Conservation (phyloP, 1,284 basidiomycete species). For the Moesziomyces antarcticus region DNA sequence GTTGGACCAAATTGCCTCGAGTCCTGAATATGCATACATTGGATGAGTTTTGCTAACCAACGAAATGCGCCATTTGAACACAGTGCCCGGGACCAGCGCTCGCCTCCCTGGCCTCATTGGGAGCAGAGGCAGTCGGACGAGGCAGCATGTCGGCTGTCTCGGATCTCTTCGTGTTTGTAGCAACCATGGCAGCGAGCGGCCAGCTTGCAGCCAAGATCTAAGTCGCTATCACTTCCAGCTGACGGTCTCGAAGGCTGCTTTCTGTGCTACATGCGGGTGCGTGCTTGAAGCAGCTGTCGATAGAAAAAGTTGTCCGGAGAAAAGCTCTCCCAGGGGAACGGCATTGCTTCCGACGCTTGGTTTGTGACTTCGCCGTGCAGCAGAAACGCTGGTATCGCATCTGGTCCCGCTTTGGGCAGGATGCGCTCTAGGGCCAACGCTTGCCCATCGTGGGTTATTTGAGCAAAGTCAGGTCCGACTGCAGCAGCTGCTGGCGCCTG, state of each 20-base stretch:
- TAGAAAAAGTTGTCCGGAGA: conserved; percentile 2
- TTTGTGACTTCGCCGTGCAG: not conserved
- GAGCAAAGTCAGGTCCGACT: no score
- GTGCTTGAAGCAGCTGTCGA: not conserved
- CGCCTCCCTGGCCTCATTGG: conserved; percentile 21
- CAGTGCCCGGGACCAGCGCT: conserved; percentile 54
- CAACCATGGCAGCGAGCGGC: conserved; percentile 43
- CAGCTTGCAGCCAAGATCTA: conserved; percentile 23
- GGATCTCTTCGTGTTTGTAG: conserved; percentile 20
- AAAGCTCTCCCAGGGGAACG: conserved; percentile 2
- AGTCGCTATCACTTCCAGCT: not conserved
- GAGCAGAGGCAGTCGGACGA: conserved; percentile 1
- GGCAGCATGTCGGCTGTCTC: conserved; percentile 10
- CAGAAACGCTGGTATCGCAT: not conserved
- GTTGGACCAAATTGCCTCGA: not conserved
- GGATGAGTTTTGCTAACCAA: no score
- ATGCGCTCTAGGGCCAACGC: no score
- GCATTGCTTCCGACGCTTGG: not conserved
- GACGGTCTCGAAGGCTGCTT: no score
- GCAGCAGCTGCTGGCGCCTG: no score
- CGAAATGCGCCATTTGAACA: no score
- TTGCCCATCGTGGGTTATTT: no score
- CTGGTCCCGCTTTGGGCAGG: no score
- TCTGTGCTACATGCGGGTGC: not conserved
- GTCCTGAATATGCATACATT: no score